Evolutionary conservation across 495 filamentous ascomycete species (phyloP), one percentile per base, ranked within the genome.

Genomic region (Hyaloscypha bicolor): DNA sequence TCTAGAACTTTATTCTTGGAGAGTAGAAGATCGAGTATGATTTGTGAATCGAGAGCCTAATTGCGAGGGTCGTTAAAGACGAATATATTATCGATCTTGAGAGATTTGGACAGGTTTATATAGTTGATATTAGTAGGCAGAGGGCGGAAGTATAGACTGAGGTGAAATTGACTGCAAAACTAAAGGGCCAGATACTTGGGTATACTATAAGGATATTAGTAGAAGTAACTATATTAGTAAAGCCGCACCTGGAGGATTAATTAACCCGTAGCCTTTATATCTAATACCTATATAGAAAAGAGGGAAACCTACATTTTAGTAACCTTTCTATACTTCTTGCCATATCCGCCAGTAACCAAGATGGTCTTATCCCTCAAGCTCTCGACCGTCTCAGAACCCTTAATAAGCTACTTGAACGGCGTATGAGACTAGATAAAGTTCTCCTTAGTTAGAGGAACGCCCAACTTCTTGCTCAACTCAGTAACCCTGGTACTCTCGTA

Each of bases 361-460:
- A 97, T 83, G 42, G 87, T 89, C 78, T 92, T 92, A 64, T 93
- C 84, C 64, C 87, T 80, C 64, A 90, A 72, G 29, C 80, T 70
- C 21, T 66, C 69, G 22, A 64, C 56, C 0, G 37, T 64, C 14
- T 71, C 70, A 0, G 68, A 62, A 8, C 73, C 73, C 11, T 71
- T 66, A 39, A 86, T 77, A 1, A 88, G 80, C 70, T 81, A 71
- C 63, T 82, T 86, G 75, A 93, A 94, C 0, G 93, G 93, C 0
- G 93, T 94, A 75, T 97, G 93, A 52, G 88, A 91, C 71, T 96
- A 93, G 25, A 97, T 80, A 73, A 96, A 90, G 74, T 91, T 88
- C 30, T 81, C 80, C 3, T 81, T 78, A 52, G 88, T 82, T 25
- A 94, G 76, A 45, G 82, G 78, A 1, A 93, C 82, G 22, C 72